phyloP scores from a whole-genome alignment of 257 asterid species.

The Rubia yunnanensis region DNA sequence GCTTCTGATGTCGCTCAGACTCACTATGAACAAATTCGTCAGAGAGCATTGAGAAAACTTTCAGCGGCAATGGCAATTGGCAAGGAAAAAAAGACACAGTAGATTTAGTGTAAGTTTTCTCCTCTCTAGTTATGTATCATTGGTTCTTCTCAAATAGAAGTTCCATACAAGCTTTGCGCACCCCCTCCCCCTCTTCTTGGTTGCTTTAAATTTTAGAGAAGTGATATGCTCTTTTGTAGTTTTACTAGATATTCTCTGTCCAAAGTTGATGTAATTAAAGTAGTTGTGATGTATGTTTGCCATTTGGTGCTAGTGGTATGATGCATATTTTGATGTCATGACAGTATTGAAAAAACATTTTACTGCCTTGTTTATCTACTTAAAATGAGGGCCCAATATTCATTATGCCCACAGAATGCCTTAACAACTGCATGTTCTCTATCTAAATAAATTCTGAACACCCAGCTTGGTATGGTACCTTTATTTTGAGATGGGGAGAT shows the following conservation, averaged over 20 bases:
- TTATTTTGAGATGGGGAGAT: not conserved
- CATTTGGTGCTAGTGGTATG: not conserved
- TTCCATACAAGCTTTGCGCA: not conserved
- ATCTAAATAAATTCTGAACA: not conserved
- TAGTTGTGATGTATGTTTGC: not conserved
- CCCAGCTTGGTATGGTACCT: not conserved
- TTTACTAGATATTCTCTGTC: not conserved
- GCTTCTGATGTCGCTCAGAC: conserved; percentile 34
- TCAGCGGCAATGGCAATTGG: conserved; percentile 24
- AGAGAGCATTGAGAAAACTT: conserved; percentile 40
- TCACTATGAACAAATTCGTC: conserved; percentile 48
- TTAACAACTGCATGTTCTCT: not conserved
- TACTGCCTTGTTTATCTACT: not conserved
- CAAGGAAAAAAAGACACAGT: conserved; percentile 74
- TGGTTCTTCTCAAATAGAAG: not conserved
- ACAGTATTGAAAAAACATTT: not conserved
- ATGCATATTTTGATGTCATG: not conserved
- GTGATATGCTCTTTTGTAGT: not conserved
- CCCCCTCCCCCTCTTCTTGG: too few species aligned
- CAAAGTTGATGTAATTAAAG: not conserved
- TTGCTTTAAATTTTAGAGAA: too few species aligned
- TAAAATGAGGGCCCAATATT: not conserved
- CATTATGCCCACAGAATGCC: not conserved
- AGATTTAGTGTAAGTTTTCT: conserved; percentile 29
- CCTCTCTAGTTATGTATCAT: conserved; percentile 1